Evolutionary conservation across 2,329 filamentous ascomycete genomes (phyloP), one percentile per base, ranked within the genome.

Genomic region (Botrytis tulipae): DNA sequence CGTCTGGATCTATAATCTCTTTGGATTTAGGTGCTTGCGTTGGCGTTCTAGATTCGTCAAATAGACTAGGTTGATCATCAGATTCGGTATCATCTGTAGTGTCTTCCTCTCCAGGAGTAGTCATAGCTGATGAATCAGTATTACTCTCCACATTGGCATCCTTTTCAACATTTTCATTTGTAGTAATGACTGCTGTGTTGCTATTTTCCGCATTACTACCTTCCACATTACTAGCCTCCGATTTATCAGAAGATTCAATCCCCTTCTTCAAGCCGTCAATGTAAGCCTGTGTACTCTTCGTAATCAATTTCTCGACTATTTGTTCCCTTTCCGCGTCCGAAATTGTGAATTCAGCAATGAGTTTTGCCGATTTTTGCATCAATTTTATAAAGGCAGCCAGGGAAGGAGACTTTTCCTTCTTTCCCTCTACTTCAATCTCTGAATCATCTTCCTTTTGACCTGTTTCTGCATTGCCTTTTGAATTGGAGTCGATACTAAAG

Each of bases 401-500:
- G 37, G 37, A 18, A 29, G 32, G 6, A 18, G 32, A 40, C 3
- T 57, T 68, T 75, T 79, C 25, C 76, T 76, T 18, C 32, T 71
- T 73, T 46, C 22, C 51, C 18, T 61, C 29, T 1, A 20, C 18
- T 60, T 46, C 60, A 42, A 7, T 16, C 22, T 44, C 29, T 40
- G 60, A n/a, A 4, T 40, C 25, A n/a, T 54, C 67, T n/a, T 62
- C 16, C 46, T 75, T 75, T 12, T 9, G 48, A 32, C 1, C 1
- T 14, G 35, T 40, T 16, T 42, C 48, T 10, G 65, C 12, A 42
- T n/a, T 37, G 32, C 57, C 51, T 51, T 59, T 62, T n/a, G 73
- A 20, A 46, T 7, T 37, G 63, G 71, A 81, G 62, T 88, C 85
- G 2, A 88, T 79, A 59, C 85, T 86, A 66, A 90, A 86, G 25